These are phyloP conservation scores for Ocimum tenuiflorum DNA, from an alignment of 257 asterid species.

Conservation along the genomic window DNA sequence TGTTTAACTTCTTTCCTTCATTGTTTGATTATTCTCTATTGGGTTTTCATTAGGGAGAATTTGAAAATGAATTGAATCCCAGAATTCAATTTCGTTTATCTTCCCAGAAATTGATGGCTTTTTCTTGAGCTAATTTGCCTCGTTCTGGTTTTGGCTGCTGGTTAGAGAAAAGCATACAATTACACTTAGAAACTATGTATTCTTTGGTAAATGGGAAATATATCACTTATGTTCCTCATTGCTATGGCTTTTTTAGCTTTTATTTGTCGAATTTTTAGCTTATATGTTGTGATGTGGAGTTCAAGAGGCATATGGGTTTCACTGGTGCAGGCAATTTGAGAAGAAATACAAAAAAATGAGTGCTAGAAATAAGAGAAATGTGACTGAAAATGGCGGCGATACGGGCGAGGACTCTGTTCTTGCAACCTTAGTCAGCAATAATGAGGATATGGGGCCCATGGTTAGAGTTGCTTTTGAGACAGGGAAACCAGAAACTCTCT, in stretches of 20 bases:
- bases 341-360: slow-evolving; percentile 34
- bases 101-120: background rate
- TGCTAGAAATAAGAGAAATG: slow-evolving; percentile 52
- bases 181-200: background rate
- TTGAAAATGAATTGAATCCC: slow-evolving; percentile 22
- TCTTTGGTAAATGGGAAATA: too few species aligned
- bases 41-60: slow-evolving; percentile 9
- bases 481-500: slow-evolving; percentile 68
- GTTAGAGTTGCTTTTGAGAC: slow-evolving; percentile 76
- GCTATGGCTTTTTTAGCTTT: background rate
- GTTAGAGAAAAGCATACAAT: background rate
- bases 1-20: background rate
- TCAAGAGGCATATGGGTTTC: slow-evolving; percentile 13
- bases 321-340: slow-evolving; percentile 18
- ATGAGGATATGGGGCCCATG: slow-evolving; percentile 90
- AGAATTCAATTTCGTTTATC: background rate
- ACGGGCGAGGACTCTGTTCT: slow-evolving; percentile 74
- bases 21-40: background rate
- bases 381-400: slow-evolving; percentile 71
- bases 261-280: background rate
- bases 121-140: background rate
- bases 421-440: slow-evolving; percentile 67
- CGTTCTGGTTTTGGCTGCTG: background rate
- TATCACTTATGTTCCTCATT: background rate
- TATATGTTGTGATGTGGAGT: background rate